Evolutionary conservation across 139 green algal genomes (phyloP).

Genomic region (Closterium sp.): DNA sequence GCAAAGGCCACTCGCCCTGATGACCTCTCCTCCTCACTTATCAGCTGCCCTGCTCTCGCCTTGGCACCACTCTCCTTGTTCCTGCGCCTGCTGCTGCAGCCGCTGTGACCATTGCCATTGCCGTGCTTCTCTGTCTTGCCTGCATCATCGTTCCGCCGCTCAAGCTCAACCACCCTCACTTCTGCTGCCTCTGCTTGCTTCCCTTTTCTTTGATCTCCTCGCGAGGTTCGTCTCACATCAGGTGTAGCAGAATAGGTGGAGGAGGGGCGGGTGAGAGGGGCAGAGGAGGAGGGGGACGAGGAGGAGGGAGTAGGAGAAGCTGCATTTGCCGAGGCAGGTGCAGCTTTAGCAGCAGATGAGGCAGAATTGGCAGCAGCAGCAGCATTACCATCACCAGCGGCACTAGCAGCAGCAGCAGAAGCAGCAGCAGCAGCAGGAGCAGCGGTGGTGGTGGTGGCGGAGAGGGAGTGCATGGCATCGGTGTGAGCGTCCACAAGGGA

Average conservation of each 20-base stretch:
- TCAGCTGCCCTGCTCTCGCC: slow-evolving; percentile 54
- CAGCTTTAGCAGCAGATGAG: not conserved
- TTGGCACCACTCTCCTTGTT: not conserved
- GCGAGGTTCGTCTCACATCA: not conserved
- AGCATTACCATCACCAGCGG: not conserved
- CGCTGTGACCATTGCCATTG: not conserved
- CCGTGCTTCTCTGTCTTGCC: not conserved
- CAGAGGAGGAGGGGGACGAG: not conserved
- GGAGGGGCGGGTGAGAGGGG: not conserved
- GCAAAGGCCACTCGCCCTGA: slow-evolving; percentile 58
- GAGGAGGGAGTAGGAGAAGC: not conserved
- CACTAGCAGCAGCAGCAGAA: not conserved
- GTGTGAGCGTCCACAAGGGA: slow-evolving; percentile 58
- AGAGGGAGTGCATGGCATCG: slow-evolving; percentile 25
- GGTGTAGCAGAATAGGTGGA: not conserved
- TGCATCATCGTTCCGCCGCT: not conserved
- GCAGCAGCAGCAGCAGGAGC: too few relatives aligned
- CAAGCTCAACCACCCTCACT: not conserved
- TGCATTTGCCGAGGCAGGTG: not conserved
- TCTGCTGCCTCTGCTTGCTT: not conserved
- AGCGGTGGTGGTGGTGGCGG: too few relatives aligned
- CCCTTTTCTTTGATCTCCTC: not conserved
- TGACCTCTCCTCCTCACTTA: slow-evolving; percentile 64
- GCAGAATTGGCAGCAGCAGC: not conserved
- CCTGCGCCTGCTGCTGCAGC: not conserved